phyloP scores from a whole-genome alignment of 495 filamentous ascomycete species.

The Corynascus novoguineensis region DNA sequence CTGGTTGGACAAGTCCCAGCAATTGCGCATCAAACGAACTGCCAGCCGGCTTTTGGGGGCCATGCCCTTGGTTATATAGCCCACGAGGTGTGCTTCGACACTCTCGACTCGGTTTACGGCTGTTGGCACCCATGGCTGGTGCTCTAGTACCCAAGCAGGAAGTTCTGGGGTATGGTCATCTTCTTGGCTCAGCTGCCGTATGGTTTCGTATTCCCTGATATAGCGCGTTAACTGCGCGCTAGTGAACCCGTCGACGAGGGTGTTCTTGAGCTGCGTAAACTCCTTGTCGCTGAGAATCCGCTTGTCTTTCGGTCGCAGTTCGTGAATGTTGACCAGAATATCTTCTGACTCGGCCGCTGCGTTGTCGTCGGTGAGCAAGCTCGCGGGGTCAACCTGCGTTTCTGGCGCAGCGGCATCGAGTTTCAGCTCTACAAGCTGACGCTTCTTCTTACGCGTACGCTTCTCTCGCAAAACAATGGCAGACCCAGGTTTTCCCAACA shows the following conservation, averaged over 20 bases:
- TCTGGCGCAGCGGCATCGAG: background rate
- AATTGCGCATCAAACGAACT: conserved; percentile 35
- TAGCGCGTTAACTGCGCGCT: conserved; percentile 39
- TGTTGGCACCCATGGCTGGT: conserved; percentile 31
- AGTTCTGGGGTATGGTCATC: background rate
- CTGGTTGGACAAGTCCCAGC: conserved; percentile 36
- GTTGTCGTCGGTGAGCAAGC: conserved; percentile 28
- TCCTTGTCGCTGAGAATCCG: conserved; percentile 29
- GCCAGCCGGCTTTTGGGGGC: conserved; percentile 34
- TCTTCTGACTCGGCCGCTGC: conserved; percentile 24
- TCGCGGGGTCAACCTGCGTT: conserved; percentile 26
- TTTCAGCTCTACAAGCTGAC: no score
- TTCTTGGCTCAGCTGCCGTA: conserved; percentile 6
- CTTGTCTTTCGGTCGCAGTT: conserved; percentile 33
- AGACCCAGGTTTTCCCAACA: conserved; percentile 21
- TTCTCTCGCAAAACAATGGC: conserved; percentile 39
- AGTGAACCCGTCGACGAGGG: conserved; percentile 40
- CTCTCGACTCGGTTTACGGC: conserved; percentile 1
- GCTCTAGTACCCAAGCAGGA: conserved; percentile 28
- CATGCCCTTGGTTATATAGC: conserved; percentile 23
- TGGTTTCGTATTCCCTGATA: conserved; percentile 16
- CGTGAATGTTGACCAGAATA: conserved; percentile 38
- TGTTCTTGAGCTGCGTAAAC: conserved; percentile 35
- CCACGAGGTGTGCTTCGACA: conserved; percentile 18
- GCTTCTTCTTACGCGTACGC: background rate